Conservation (phyloP, 208 protist genomes). For the Leishmania aethiopica region DNA sequence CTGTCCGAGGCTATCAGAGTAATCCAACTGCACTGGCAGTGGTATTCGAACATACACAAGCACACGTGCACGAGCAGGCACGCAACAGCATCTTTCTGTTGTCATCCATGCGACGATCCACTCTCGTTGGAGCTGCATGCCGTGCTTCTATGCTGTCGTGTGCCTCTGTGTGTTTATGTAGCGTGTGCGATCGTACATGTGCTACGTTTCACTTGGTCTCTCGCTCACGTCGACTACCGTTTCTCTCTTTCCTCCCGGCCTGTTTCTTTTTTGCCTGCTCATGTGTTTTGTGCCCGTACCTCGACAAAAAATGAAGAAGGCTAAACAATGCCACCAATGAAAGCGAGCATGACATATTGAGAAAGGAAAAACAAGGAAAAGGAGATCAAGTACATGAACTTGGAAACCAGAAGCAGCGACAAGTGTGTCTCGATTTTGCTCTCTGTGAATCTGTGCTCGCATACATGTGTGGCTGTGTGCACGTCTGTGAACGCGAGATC, state of each 20-base stretch:
- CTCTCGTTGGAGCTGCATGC: not conserved
- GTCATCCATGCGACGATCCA: not conserved
- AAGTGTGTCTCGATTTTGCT: not conserved
- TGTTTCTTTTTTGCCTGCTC: not conserved
- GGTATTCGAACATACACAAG: not conserved
- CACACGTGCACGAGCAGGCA: not conserved
- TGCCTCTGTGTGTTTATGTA: not conserved
- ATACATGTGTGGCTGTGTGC: not conserved
- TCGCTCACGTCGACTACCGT: not conserved
- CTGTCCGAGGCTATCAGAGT: not conserved
- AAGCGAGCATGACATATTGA: not conserved
- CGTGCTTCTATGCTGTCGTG: not conserved
- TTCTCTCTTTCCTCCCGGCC: not conserved
- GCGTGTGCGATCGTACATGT: not conserved
- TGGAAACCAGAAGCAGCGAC: not conserved
- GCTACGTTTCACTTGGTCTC: not conserved
- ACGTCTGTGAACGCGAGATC: not conserved
- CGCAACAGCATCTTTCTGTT: not conserved
- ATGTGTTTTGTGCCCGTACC: not conserved
- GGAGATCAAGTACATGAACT: not conserved
- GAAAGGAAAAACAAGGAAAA: not conserved
- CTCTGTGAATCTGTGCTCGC: not conserved
- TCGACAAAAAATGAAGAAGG: not conserved
- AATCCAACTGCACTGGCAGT: not conserved
- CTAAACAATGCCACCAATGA: not conserved